Conservation (phyloP, 2,329 filamentous ascomycete genomes). For the Cordyceps sp. region DNA sequence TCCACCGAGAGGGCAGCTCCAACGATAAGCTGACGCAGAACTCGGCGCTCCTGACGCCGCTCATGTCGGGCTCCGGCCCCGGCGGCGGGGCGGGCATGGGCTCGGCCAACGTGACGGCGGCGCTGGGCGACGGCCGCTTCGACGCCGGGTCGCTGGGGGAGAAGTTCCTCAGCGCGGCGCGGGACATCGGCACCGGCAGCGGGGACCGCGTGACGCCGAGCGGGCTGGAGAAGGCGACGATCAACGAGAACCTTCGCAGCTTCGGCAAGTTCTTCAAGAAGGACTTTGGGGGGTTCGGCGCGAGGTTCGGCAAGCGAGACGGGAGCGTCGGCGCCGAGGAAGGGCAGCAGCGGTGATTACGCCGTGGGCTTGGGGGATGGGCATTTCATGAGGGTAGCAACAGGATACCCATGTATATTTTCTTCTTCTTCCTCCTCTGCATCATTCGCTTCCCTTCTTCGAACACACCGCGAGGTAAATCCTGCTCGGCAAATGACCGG, state of each 20-base stretch:
- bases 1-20: constrained; percentile 60
- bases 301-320: constrained; percentile 51
- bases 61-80: constrained; percentile 32
- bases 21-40: constrained; percentile 54
- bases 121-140: constrained; percentile 37
- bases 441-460: too few relatives aligned
- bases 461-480: too few relatives aligned
- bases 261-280: constrained; percentile 92
- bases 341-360: constrained; percentile 5
- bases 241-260: constrained; percentile 89
- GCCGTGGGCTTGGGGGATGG: too few relatives aligned
- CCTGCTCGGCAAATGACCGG: too few relatives aligned
- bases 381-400: too few relatives aligned
- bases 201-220: constrained; percentile 11
- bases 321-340: constrained; percentile 16
- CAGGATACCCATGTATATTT: too few relatives aligned
- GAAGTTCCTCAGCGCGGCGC: constrained; percentile 72
- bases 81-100: constrained; percentile 13
- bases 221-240: constrained; percentile 43
- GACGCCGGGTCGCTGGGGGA: constrained; percentile 73
- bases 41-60: constrained; percentile 53
- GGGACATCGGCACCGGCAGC: constrained; percentile 58
- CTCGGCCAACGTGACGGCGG: constrained; percentile 27
- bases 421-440: too few relatives aligned
- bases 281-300: constrained; percentile 64